Base-by-base conservation (phyloP, 1,139 yeast species). In the Taphrina sp. region DNA sequence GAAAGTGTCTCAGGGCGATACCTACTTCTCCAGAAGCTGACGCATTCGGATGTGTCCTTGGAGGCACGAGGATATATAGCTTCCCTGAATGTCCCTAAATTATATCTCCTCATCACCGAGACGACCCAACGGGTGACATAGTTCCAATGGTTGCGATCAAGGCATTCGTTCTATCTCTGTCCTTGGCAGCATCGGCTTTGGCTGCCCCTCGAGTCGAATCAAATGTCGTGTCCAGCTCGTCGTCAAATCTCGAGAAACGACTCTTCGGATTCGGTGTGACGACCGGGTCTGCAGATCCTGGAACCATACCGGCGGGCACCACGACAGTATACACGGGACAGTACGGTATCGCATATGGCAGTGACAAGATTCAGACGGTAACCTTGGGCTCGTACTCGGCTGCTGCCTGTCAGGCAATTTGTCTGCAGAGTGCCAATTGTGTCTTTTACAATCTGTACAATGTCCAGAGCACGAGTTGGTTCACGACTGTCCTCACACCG, bases 371-470 rank as follows among this genome's bases (percentile, higher is more conserved):
- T 16, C 16, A 20, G n/a, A 31, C 47, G 8, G 19, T 20, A 12
- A 43, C 47, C 28, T 12, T 43, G 19, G 23, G 5, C 17, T 23
- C 35, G 24, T 31, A 31, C 29, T 43, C 47, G 5, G 34, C 47
- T 4, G 38, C 29, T 36, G 36, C 47, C 12, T 43, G 47, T 16
- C 20, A 29, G n/a, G 20, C 36, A 10, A 29, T 43, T 19, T 43
- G 47, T 33, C 7, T 16, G 26, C 38, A 36, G 26, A 19, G 31
- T n/a, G n/a, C 47, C 24, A 22, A 19, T 5, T 43, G 47, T 20
- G 24, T 33, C 2, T 43, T 43, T 38, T 43, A 43, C 47, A 43
- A 43, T 28, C 28, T 43, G 38, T 43, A 43, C 38, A 17, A 7
- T 8, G 47, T 38, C 38, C 3, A 16, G 17, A 33, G 23, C 29